A percentile compares a stretch with the other conserved stretches of the same genome.
Conservation (phyloP, 139 green algal genomes). For the Microglena sp. region DNA sequence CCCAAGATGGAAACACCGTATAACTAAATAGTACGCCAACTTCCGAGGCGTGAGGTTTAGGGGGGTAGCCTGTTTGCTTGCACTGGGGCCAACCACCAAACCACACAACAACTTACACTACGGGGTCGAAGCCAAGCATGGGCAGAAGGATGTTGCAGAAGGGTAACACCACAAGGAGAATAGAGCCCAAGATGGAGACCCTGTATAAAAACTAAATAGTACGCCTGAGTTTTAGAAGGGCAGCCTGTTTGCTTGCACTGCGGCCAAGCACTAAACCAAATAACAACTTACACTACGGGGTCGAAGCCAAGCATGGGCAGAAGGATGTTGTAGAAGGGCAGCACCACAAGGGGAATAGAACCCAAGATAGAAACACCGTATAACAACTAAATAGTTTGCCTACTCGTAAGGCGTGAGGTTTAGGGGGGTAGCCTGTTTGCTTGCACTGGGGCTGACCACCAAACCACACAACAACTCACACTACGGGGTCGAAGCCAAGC, state of each 20-base stretch:
- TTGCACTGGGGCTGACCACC: too few relatives aligned
- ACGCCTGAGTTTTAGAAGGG: too few relatives aligned
- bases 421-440: too few relatives aligned
- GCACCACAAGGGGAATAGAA: constrained; percentile 57
- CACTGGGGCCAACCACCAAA: too few relatives aligned
- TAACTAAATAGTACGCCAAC: too few relatives aligned
- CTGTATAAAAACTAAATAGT: too few relatives aligned
- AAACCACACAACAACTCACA: background rate
- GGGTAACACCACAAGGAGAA: constrained; percentile 66
- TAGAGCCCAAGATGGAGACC: constrained; percentile 59
- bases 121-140: constrained; percentile 6
- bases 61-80: too few relatives aligned
- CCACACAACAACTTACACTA: background rate
- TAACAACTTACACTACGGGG: background rate
- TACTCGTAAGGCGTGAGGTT: too few relatives aligned
- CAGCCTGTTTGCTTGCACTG: too few relatives aligned
- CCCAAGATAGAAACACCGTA: constrained; percentile 66
- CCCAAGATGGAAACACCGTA: too few relatives aligned
- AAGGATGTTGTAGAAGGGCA: constrained; percentile 58
- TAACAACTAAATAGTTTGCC: constrained; percentile 66
- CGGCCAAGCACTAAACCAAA: too few relatives aligned
- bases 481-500: background rate
- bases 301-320: constrained; percentile 16
- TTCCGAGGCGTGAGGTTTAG: too few relatives aligned
- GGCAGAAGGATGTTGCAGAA: constrained; percentile 48